A percentile compares a stretch with the other conserved stretches of the same genome.
Conservation (phyloP, 345 rosid genomes). For the Eucalyptus sp. region DNA sequence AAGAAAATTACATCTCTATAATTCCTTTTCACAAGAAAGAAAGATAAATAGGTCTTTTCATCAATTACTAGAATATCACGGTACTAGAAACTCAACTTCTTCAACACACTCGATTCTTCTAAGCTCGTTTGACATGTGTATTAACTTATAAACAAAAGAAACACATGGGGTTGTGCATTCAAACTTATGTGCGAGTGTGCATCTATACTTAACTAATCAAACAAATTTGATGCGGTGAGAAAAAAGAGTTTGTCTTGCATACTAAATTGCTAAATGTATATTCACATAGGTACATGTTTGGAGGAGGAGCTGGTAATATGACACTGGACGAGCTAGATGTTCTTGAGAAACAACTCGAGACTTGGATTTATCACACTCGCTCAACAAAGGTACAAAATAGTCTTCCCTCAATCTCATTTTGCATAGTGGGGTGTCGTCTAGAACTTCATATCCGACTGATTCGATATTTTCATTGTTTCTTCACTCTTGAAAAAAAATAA, state of each 20-base stretch:
- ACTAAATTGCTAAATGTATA: neutral
- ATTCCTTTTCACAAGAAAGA: neutral
- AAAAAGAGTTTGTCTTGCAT: neutral
- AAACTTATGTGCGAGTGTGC: neutral
- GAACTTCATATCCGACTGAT: neutral
- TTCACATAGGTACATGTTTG: conserved; percentile 47
- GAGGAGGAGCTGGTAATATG: conserved; percentile 66
- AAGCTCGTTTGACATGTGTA: neutral
- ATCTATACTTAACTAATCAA: neutral
- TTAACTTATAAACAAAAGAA: neutral
- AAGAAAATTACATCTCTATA: neutral
- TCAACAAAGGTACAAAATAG: conserved; percentile 51
- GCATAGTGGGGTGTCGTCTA: neutral
- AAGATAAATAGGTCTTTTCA: neutral
- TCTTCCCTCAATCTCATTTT: neutral
- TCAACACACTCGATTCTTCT: neutral
- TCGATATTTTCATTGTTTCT: neutral
- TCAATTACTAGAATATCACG: neutral
- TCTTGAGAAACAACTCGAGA: conserved; percentile 80
- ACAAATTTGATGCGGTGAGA: neutral
- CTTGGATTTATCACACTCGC: conserved; percentile 77
- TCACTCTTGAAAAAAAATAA: neutral
- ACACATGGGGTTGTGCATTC: neutral
- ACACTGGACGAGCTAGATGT: conserved; percentile 54
- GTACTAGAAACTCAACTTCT: neutral